Percentiles rank a stretch among this genome's conserved stretches.
phyloP scores from a whole-genome alignment of 495 filamentous ascomycete genomes.

The Stereocaulon alpinum region DNA sequence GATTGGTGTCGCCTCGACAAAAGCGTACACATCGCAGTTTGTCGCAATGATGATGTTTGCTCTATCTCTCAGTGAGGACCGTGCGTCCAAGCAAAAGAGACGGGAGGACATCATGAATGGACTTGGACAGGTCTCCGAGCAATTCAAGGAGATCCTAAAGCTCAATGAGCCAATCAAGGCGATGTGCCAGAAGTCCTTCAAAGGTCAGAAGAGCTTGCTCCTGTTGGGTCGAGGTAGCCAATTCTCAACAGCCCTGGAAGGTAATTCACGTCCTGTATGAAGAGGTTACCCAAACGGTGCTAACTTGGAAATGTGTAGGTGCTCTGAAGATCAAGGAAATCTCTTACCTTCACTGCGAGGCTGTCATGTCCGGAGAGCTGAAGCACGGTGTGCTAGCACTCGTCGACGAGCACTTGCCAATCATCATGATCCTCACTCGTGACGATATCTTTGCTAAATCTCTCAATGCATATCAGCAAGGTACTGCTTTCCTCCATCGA shows the following conservation, averaged over 20 bases:
- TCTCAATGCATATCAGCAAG: conserved; percentile 96
- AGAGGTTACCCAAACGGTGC: not conserved
- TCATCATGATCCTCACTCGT: conserved; percentile 98
- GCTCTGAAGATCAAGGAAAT: conserved; percentile 99
- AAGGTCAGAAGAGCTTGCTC: conserved; percentile 91
- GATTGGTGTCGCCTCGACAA: conserved; percentile 97
- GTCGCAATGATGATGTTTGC: conserved; percentile 99
- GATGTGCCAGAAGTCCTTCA: conserved; percentile 80
- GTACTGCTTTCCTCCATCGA: conserved; percentile 37
- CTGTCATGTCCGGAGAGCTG: conserved; percentile 98
- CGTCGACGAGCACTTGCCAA: conserved; percentile 94
- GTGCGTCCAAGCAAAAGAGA: conserved; percentile 84
- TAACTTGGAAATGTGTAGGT: conserved; percentile 29
- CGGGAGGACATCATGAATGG: conserved; percentile 96
- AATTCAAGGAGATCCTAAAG: conserved; percentile 84
- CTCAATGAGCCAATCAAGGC: conserved; percentile 90
- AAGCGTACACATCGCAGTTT: conserved; percentile 98
- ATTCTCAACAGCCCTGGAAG: conserved; percentile 93
- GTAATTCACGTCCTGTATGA: conserved; percentile 30
- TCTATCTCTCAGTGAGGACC: conserved; percentile 87
- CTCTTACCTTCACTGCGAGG: conserved; percentile 97
- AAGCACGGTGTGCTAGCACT: conserved; percentile 97
- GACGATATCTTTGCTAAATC: conserved; percentile 95
- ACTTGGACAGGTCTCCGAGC: conserved; percentile 70
- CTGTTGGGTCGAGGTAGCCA: conserved; percentile 90